Evolutionary conservation across 139 green algal genomes (phyloP).

Genomic region (Chlorella ohadii): DNA sequence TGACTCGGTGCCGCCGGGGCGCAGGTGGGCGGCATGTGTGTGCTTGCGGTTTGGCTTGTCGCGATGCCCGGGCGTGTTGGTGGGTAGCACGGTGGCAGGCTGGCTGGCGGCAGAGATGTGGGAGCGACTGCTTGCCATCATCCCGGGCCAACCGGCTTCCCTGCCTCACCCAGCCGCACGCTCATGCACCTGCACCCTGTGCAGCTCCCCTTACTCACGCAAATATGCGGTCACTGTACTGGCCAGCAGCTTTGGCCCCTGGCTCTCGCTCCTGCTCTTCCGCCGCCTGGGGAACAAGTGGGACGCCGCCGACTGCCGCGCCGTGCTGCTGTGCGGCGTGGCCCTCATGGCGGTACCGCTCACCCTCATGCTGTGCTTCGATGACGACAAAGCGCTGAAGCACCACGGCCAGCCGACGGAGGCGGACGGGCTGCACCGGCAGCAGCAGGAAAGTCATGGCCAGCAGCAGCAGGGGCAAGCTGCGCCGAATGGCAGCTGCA

Average conservation of each 20-base stretch:
- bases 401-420: background rate
- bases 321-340: conserved; percentile 50
- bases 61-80: too few relatives aligned
- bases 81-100: too few relatives aligned
- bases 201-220: conserved; percentile 47
- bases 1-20: conserved; percentile 43
- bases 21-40: background rate
- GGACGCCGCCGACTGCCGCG: conserved; percentile 40
- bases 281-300: conserved; percentile 51
- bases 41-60: too few relatives aligned
- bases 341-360: conserved; percentile 44
- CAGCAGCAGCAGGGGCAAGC: background rate
- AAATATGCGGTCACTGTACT: conserved; percentile 40
- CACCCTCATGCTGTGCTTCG: conserved; percentile 53
- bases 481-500: background rate
- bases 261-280: conserved; percentile 50
- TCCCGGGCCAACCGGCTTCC: too few relatives aligned
- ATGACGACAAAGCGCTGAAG: conserved; percentile 49
- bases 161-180: background rate
- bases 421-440: background rate
- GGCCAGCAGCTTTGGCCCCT: conserved; percentile 37
- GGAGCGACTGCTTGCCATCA: too few relatives aligned
- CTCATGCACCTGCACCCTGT: background rate
- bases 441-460: too few relatives aligned
- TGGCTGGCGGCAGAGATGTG: too few relatives aligned